Conservation (phyloP, 2,329 filamentous ascomycete genomes). For the Canariomyces notabilis region DNA sequence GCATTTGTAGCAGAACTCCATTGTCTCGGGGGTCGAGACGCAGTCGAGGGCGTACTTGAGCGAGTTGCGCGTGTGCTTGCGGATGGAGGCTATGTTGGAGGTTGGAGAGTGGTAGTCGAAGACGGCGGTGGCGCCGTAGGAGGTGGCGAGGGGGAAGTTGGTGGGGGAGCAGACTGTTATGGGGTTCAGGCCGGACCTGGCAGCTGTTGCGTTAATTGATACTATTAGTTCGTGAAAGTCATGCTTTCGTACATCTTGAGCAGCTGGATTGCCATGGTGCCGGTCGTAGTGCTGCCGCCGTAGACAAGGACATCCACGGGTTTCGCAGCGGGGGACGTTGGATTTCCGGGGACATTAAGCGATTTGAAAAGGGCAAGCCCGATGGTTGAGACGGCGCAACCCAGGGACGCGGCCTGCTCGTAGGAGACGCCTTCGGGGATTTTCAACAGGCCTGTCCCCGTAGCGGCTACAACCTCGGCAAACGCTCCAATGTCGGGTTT, state of each 20-base stretch:
- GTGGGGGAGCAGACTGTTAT: conserved; percentile 42
- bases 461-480: conserved; percentile 26
- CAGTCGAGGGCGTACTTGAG: neutral
- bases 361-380: conserved; percentile 1
- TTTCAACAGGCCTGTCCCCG: conserved; percentile 21
- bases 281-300: conserved; percentile 41
- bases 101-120: conserved; percentile 41
- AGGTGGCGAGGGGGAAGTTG: conserved; percentile 38
- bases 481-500: conserved; percentile 28
- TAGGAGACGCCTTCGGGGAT: conserved; percentile 26
- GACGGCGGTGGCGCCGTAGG: conserved; percentile 38
- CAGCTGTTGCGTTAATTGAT: too few species aligned
- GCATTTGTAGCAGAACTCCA: neutral
- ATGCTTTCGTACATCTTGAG: conserved; percentile 37
- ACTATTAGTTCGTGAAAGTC: too few species aligned
- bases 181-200: too few species aligned
- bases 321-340: conserved; percentile 14
- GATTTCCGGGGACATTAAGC: conserved; percentile 4
- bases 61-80: conserved; percentile 2
- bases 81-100: conserved; percentile 33
- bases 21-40: neutral
- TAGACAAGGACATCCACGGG: conserved; percentile 37
- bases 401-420: conserved; percentile 26
- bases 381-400: conserved; percentile 5
- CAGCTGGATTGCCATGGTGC: conserved; percentile 41